Conservation (phyloP, 2,329 filamentous ascomycete species). For the Biscogniauxia mediterranea region DNA sequence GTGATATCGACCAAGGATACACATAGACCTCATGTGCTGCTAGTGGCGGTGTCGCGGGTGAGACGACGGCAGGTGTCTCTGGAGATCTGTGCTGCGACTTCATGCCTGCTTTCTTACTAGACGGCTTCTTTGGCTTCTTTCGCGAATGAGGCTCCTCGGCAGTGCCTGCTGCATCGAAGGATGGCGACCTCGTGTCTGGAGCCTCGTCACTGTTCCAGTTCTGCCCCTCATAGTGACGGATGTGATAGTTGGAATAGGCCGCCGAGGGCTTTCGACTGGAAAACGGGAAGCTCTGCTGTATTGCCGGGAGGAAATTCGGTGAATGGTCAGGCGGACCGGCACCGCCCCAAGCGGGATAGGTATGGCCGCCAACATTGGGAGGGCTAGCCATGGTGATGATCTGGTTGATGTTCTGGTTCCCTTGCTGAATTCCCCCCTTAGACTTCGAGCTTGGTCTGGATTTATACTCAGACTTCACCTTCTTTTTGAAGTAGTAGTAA, state of each 20-base stretch:
- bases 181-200: background rate
- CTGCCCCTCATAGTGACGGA: background rate
- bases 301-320: background rate
- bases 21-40: constrained; percentile 19
- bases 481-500: constrained; percentile 6
- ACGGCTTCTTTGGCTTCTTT: background rate
- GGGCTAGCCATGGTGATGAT: background rate
- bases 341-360: background rate
- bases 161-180: background rate
- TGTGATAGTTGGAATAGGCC: background rate
- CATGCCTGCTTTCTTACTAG: background rate
- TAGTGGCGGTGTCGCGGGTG: background rate
- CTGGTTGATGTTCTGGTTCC: background rate
- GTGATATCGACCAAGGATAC: constrained; percentile 18
- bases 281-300: background rate
- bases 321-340: background rate
- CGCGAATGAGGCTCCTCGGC: background rate
- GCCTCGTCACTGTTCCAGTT: background rate
- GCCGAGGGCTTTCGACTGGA: background rate
- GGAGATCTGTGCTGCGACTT: background rate
- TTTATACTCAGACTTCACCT: background rate
- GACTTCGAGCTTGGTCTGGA: background rate
- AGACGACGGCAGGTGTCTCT: background rate
- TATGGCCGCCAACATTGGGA: background rate
- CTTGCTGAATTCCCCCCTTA: background rate